These are phyloP conservation scores for Paradendryphiella salina DNA, from an alignment of 2,329 filamentous ascomycete genomes.

Conservation along the genomic window DNA sequence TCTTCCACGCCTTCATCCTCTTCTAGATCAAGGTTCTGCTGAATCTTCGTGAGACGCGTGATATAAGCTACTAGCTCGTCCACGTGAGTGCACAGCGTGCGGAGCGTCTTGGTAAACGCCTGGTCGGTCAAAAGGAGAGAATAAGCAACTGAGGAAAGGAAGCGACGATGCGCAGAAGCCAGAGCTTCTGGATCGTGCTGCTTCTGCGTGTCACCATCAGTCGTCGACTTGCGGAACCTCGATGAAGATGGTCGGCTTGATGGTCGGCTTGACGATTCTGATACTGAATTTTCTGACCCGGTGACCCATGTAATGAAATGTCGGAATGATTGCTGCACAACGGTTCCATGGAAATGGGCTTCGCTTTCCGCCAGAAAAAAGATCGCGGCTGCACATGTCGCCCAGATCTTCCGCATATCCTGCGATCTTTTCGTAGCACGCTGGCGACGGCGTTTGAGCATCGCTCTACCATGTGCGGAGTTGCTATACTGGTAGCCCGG, in stretches of 20 bases:
- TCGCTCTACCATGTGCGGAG: constrained; percentile 62
- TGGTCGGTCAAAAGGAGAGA: constrained; percentile 68
- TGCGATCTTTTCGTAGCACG: constrained; percentile 65
- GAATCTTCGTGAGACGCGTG: constrained; percentile 73
- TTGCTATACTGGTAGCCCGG: constrained; percentile 66
- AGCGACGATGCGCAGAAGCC: constrained; percentile 75
- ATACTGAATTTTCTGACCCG: constrained; percentile 12
- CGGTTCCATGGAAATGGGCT: constrained; percentile 85
- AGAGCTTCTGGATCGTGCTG: constrained; percentile 83
- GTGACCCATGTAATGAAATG: constrained; percentile 77
- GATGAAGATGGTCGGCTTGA: constrained; percentile 6
- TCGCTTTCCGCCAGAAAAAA: constrained; percentile 89
- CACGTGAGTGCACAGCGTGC: constrained; percentile 70
- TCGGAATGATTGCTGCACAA: constrained; percentile 79
- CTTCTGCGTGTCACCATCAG: constrained; percentile 6
- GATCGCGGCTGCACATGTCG: constrained; percentile 80
- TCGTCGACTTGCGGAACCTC: constrained; percentile 8
- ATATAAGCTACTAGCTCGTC: constrained; percentile 81
- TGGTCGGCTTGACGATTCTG: constrained; percentile 9
- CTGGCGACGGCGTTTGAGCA: constrained; percentile 64
- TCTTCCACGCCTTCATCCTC: constrained; percentile 78
- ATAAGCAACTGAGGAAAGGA: constrained; percentile 60
- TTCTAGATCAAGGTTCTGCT: constrained; percentile 78
- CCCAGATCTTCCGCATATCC: constrained; percentile 83
- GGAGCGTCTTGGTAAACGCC: constrained; percentile 66